Evolutionary conservation across 495 filamentous ascomycete species (phyloP).

Genomic region (Staphylotrichum tortipilum): DNA sequence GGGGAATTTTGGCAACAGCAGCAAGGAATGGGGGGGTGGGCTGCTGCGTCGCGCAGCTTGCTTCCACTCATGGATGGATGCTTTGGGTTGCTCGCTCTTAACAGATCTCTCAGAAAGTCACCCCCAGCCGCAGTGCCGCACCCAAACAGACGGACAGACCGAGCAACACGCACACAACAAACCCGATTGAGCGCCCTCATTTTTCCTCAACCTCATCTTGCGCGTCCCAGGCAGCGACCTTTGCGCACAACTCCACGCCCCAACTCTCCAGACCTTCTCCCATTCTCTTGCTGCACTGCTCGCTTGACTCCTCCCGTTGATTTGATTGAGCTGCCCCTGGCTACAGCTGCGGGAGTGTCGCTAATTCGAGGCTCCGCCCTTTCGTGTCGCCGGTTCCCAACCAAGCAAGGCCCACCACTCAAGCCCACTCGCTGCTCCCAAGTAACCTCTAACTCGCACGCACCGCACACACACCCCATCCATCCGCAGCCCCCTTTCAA

Average conservation of each 20-base stretch:
- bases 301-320: not conserved
- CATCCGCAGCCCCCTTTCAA: constrained; percentile 17
- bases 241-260: too few species aligned
- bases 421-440: too few species aligned
- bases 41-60: too few species aligned
- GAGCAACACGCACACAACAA: too few species aligned
- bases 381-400: constrained; percentile 4
- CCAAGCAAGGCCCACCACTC: too few species aligned
- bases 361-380: constrained; percentile 4
- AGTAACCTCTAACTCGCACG: too few species aligned
- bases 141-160: too few species aligned
- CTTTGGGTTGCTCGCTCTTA: constrained; percentile 15
- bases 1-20: too few species aligned
- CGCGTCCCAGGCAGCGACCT: constrained; percentile 7
- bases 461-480: constrained; percentile 18
- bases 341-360: not conserved
- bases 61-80: too few species aligned
- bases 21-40: too few species aligned
- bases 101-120: constrained; percentile 27
- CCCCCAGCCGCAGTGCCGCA: constrained; percentile 7
- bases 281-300: constrained; percentile 1
- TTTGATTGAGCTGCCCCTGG: constrained; percentile 4
- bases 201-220: constrained; percentile 8
- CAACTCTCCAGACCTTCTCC: too few species aligned
- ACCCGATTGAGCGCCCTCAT: constrained; percentile 1